These are phyloP conservation scores for Coelastrella sp. DNA, from an alignment of 139 green algal genomes.

Conservation along the genomic window DNA sequence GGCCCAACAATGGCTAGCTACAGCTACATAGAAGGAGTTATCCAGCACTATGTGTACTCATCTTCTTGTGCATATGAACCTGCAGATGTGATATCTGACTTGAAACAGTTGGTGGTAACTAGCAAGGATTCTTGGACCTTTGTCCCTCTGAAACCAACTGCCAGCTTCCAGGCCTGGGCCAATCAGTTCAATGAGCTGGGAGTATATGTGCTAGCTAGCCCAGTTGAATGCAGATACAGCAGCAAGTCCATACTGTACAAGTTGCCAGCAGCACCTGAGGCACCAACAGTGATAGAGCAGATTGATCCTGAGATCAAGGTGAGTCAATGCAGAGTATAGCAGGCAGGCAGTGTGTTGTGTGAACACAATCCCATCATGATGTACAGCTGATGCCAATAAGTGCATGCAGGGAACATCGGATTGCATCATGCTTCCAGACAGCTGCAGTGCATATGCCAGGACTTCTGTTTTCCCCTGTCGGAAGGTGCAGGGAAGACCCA, in stretches of 20 bases:
- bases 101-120: conserved; percentile 19
- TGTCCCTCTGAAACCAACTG: neutral
- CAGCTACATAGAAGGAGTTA: too few species aligned
- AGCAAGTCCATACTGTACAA: conserved; percentile 31
- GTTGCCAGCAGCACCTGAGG: neutral
- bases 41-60: too few species aligned
- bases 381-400: neutral
- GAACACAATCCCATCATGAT: neutral
- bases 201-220: neutral
- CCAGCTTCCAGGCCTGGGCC: neutral
- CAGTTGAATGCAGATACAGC: neutral
- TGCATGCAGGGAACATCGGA: neutral
- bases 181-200: neutral
- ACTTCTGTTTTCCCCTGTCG: too few species aligned
- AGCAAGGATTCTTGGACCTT: neutral
- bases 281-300: conserved; percentile 24
- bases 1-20: too few species aligned
- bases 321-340: too few species aligned
- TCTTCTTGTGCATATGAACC: too few species aligned
- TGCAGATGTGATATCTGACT: neutral
- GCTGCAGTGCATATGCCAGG: too few species aligned
- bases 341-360: too few species aligned
- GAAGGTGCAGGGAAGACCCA: too few species aligned
- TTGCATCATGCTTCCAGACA: too few species aligned
- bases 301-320: conserved; percentile 18